Conservation (phyloP, 345 rosid genomes). For the Camelina hispida region DNA sequence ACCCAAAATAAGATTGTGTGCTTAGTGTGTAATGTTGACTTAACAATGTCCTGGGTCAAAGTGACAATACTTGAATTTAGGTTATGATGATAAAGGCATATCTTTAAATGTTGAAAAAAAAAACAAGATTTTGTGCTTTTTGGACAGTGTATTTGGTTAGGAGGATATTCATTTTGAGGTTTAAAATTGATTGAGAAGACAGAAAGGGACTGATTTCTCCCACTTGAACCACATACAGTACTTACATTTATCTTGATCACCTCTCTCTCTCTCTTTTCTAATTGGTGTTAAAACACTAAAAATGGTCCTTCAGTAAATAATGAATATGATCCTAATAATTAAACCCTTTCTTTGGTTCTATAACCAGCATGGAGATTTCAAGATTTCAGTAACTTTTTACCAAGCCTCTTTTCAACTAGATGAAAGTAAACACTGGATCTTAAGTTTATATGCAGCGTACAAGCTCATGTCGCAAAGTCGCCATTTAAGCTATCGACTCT, state of each 20-base stretch:
- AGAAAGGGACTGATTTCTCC: constrained; percentile 20
- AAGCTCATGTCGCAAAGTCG: too few relatives aligned
- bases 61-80: neutral
- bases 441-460: too few relatives aligned
- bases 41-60: constrained; percentile 1
- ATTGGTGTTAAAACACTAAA: too few relatives aligned
- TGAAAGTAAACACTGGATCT: too few relatives aligned
- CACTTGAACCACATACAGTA: neutral
- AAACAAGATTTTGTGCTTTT: constrained; percentile 4
- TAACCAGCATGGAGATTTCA: neutral
- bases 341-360: neutral
- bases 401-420: too few relatives aligned
- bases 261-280: too few relatives aligned
- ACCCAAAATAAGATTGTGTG: constrained; percentile 2
- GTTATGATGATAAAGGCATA: neutral
- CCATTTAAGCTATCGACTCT: too few relatives aligned
- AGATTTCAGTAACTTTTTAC: neutral
- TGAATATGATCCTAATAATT: too few relatives aligned
- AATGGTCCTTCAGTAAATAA: too few relatives aligned
- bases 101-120: neutral
- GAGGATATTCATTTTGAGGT: neutral
- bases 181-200: constrained; percentile 1
- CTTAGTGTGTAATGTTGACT: constrained; percentile 18
- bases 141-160: neutral
- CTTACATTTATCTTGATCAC: too few relatives aligned